Percentiles rank a stretch among this genome's conserved stretches.
phyloP scores from a whole-genome alignment of 345 rosid genomes.

The Rhizophora mangle region DNA sequence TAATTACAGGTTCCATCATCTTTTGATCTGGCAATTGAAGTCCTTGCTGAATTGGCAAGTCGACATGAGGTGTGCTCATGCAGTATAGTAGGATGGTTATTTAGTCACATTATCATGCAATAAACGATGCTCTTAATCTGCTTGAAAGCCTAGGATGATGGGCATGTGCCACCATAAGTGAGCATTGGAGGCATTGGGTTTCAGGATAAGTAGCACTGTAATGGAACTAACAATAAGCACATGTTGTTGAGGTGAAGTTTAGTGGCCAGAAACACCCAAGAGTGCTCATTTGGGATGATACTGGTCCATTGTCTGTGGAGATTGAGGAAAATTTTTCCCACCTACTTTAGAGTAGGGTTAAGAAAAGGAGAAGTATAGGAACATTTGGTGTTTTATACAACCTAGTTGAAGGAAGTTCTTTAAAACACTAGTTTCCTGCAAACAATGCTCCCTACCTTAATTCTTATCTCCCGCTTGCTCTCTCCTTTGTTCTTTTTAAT shows the following conservation, averaged over 20 bases:
- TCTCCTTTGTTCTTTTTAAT: too few species aligned
- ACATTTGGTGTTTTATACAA: too few species aligned
- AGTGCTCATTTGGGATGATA: background rate
- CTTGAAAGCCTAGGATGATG: background rate
- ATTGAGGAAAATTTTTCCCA: background rate
- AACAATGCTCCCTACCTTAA: too few species aligned
- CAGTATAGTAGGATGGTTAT: conserved; percentile 11
- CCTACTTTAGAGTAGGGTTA: background rate
- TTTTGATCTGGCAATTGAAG: conserved; percentile 88
- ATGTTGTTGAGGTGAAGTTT: background rate
- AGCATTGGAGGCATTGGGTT: background rate
- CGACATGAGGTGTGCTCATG: conserved; percentile 64
- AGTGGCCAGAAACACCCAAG: background rate
- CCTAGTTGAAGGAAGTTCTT: too few species aligned
- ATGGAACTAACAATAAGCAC: background rate
- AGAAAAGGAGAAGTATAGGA: background rate
- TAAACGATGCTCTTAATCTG: background rate
- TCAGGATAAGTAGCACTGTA: background rate
- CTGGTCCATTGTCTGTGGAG: background rate
- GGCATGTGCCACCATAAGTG: background rate
- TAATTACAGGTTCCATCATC: conserved; percentile 59
- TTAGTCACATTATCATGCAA: background rate
- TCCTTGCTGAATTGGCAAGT: conserved; percentile 85
- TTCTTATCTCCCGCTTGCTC: too few species aligned
- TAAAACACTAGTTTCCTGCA: too few species aligned